phyloP scores from a whole-genome alignment of 2,329 filamentous ascomycete genomes.

The Epichloe sp. region DNA sequence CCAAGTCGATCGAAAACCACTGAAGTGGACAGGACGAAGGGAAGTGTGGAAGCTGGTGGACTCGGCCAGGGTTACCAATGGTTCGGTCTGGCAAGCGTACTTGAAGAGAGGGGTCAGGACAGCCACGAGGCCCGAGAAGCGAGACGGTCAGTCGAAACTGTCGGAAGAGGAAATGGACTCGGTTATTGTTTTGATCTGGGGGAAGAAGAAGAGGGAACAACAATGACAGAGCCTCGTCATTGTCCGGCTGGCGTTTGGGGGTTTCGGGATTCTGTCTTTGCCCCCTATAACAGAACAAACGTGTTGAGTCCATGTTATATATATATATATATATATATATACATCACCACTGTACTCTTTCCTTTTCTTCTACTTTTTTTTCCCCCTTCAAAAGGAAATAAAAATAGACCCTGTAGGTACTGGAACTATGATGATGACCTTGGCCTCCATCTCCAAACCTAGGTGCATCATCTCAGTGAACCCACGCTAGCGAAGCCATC shows the following conservation, averaged over 20 bases:
- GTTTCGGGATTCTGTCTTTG: not conserved
- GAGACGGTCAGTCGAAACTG: not conserved
- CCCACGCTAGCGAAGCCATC: no score
- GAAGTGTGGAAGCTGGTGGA: slow-evolving; percentile 30
- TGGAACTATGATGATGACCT: not conserved
- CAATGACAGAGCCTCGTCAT: not conserved
- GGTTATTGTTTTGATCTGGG: slow-evolving; percentile 29
- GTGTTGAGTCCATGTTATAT: no score
- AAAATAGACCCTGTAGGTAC: no score
- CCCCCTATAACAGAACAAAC: no score
- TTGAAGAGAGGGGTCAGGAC: slow-evolving; percentile 19
- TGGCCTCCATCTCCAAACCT: not conserved
- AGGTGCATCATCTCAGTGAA: no score
- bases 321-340: no score
- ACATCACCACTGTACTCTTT: no score
- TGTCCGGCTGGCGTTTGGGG: not conserved
- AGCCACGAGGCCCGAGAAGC: slow-evolving; percentile 7
- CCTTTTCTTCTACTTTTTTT: no score
- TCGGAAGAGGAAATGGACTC: slow-evolving; percentile 21
- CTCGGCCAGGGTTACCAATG: slow-evolving; percentile 19
- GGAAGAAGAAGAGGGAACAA: slow-evolving; percentile 3
- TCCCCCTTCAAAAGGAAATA: no score
- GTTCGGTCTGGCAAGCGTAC: slow-evolving; percentile 34
- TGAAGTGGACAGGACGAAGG: slow-evolving; percentile 23
- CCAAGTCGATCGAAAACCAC: slow-evolving; percentile 15